Percentiles rank a stretch among this genome's conserved stretches.
These are phyloP conservation scores for Cordyceps farinosa DNA, from an alignment of 2,329 filamentous ascomycete genomes.

Conservation along the genomic window DNA sequence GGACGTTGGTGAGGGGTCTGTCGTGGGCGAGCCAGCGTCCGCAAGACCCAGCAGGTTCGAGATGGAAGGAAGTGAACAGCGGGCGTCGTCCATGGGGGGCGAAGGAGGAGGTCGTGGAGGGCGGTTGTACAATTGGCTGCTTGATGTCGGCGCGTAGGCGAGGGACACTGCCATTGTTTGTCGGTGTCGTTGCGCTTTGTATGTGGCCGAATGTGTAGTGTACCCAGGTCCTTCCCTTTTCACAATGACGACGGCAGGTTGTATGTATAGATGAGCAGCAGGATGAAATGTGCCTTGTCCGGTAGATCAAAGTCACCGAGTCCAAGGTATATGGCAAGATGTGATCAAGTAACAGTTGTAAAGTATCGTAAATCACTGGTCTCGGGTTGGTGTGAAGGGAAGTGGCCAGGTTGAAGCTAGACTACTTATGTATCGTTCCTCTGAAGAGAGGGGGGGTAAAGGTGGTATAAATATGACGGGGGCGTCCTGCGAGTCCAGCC, in stretches of 20 bases:
- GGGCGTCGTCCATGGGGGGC: conserved; percentile 72
- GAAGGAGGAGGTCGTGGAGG: conserved; percentile 65
- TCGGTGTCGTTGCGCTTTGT: conserved; percentile 3
- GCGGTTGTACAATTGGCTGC: conserved; percentile 36
- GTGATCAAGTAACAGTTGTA: not conserved
- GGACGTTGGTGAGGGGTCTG: conserved; percentile 49
- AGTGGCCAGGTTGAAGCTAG: not conserved
- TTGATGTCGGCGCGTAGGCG: conserved; percentile 39
- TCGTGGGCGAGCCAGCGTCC: conserved; percentile 60
- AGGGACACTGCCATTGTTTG: conserved; percentile 25
- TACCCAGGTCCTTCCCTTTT: not conserved
- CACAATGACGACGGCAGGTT: not conserved
- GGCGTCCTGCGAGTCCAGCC: conserved; percentile 2
- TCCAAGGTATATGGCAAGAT: not conserved
- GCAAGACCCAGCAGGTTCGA: conserved; percentile 83
- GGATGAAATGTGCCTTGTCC: not conserved
- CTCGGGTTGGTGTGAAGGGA: not conserved
- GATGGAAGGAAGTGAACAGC: conserved; percentile 88
- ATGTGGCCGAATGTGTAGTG: not conserved
- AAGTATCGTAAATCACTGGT: not conserved
- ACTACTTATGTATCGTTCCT: not conserved
- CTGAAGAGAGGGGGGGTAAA: conserved; percentile 25
- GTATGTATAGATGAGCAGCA: not conserved
- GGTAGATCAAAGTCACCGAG: not conserved
- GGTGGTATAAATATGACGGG: conserved; percentile 14